Conservation (phyloP, 2,329 filamentous ascomycete species). For the Pleurostoma richardsiae region DNA sequence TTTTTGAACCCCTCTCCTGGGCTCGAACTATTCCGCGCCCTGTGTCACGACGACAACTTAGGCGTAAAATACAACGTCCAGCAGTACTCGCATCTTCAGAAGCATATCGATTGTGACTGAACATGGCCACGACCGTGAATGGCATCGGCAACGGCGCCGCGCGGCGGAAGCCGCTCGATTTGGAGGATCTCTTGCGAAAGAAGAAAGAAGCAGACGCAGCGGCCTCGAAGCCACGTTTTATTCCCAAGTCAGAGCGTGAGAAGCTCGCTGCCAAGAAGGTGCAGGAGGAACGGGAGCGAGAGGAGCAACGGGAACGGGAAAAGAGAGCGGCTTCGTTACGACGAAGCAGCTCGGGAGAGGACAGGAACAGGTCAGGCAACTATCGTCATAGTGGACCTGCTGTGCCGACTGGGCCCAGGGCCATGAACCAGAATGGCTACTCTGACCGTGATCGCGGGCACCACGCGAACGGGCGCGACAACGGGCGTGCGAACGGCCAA, state of each 20-base stretch:
- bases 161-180: conserved; percentile 57
- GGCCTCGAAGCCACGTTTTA: conserved; percentile 81
- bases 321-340: conserved; percentile 4
- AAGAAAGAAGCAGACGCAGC: conserved; percentile 83
- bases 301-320: conserved; percentile 54
- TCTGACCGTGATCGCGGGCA: conserved; percentile 20
- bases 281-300: conserved; percentile 50
- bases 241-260: conserved; percentile 79
- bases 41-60: too few species aligned
- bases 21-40: too few species aligned
- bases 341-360: conserved; percentile 36
- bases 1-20: too few species aligned
- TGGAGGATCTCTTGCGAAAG: conserved; percentile 79
- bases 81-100: not conserved
- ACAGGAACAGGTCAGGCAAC: conserved; percentile 18
- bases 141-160: not conserved
- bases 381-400: conserved; percentile 4
- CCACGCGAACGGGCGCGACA: conserved; percentile 12
- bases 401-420: conserved; percentile 68
- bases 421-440: conserved; percentile 42
- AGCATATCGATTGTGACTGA: not conserved
- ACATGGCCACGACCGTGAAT: too few species aligned
- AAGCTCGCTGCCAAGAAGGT: conserved; percentile 73
- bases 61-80: too few species aligned
- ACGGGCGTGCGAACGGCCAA: conserved; percentile 16